A percentile compares a stretch with the other conserved stretches of the same genome.
Evolutionary conservation across 495 filamentous ascomycete species (phyloP).

Genomic region (Talaromyces borbonicus): DNA sequence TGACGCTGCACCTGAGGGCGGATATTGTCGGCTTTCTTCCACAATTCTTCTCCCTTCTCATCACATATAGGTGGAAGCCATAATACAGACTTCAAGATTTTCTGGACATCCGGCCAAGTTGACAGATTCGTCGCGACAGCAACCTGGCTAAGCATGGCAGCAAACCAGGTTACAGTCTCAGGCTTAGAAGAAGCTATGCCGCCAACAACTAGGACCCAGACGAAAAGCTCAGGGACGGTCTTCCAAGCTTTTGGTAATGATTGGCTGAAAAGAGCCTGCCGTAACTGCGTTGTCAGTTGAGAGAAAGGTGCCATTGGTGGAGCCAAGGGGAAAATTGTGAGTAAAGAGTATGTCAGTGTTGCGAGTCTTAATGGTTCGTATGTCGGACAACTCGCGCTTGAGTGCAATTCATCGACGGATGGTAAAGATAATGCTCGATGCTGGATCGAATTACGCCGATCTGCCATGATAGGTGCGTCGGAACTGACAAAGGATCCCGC

Average conservation of each 20-base stretch:
- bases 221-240: neutral
- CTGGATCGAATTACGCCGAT: conserved; percentile 7
- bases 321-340: conserved; percentile 4
- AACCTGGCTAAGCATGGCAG: conserved; percentile 4
- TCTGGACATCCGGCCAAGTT: conserved; percentile 4
- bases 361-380: conserved; percentile 5
- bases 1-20: conserved; percentile 5
- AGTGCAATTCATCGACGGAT: neutral
- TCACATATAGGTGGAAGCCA: conserved; percentile 5
- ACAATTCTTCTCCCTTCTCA: conserved; percentile 4
- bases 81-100: conserved; percentile 1
- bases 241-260: conserved; percentile 3
- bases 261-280: conserved; percentile 5
- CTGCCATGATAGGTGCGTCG: conserved; percentile 7
- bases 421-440: conserved; percentile 3
- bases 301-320: conserved; percentile 6
- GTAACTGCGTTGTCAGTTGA: conserved; percentile 3
- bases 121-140: conserved; percentile 1
- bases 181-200: conserved; percentile 4
- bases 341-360: conserved; percentile 2
- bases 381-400: neutral
- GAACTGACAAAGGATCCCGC: conserved; percentile 5
- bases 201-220: conserved; percentile 7
- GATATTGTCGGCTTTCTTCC: conserved; percentile 5
- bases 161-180: conserved; percentile 7